Evolutionary conservation across 2,329 filamentous ascomycete species (phyloP).

Genomic region (Fusarium sp.): DNA sequence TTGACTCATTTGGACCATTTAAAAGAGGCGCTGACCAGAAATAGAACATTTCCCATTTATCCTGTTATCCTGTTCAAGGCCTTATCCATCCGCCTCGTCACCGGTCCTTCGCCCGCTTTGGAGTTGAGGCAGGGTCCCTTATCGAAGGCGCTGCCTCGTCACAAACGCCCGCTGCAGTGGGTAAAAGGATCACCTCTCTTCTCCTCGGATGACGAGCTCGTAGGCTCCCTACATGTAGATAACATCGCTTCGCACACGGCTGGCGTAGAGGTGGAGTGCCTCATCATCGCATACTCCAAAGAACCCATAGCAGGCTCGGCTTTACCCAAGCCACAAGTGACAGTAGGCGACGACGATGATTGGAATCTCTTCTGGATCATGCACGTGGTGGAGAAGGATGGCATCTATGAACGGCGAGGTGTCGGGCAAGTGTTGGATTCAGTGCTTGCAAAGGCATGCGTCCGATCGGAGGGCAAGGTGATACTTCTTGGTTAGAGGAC

Average conservation of each 20-base stretch:
- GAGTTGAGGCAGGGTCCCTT: background rate
- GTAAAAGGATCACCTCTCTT: background rate
- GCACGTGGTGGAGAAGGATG: background rate
- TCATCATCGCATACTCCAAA: constrained; percentile 6
- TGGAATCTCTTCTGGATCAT: constrained; percentile 10
- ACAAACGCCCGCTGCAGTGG: background rate
- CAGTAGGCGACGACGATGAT: background rate
- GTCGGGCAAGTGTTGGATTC: constrained; percentile 1
- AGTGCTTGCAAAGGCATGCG: background rate
- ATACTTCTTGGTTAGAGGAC: background rate
- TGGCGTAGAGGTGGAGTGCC: constrained; percentile 6
- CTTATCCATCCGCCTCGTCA: background rate
- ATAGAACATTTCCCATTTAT: background rate
- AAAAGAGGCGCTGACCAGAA: background rate
- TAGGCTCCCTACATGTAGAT: constrained; percentile 9
- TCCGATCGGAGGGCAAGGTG: background rate
- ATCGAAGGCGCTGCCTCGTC: background rate
- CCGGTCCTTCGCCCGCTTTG: background rate
- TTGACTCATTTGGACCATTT: background rate
- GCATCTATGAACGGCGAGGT: constrained; percentile 3
- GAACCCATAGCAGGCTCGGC: constrained; percentile 1
- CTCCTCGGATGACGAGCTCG: background rate
- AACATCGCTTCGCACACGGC: background rate
- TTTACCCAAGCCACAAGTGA: background rate
- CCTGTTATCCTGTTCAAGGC: background rate